Conservation (phyloP, 2,329 filamentous ascomycete genomes). For the Amylocarpus encephaloides region DNA sequence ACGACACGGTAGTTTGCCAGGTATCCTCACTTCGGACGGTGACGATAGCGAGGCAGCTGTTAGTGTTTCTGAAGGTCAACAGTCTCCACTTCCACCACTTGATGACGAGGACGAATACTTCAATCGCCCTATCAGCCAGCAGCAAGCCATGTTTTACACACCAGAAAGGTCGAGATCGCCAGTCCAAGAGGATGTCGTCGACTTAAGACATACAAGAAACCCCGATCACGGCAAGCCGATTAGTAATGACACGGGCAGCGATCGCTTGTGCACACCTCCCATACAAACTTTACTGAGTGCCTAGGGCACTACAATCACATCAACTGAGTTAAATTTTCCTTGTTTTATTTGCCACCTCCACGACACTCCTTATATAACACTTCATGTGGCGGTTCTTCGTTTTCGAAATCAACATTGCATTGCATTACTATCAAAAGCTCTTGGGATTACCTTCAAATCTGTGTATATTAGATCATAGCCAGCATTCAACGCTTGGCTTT, state of each 20-base stretch:
- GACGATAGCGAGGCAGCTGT: conserved; percentile 55
- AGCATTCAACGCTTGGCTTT: not conserved
- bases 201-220: not conserved
- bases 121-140: conserved; percentile 14
- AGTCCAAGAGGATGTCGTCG: conserved; percentile 3
- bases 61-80: conserved; percentile 53
- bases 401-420: not conserved
- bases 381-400: not conserved
- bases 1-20: conserved; percentile 38
- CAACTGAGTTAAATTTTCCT: not conserved
- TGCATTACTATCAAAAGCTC: conserved; percentile 2
- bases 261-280: conserved; percentile 3
- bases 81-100: conserved; percentile 50
- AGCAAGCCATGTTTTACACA: conserved; percentile 28
- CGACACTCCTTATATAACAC: conserved; percentile 8
- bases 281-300: not conserved
- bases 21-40: conserved; percentile 32
- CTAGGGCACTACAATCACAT: not conserved
- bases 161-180: conserved; percentile 24
- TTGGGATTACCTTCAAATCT: not conserved
- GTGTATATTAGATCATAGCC: conserved; percentile 10
- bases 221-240: not conserved
- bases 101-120: conserved; percentile 27
- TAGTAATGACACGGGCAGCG: conserved; percentile 1
- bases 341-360: conserved; percentile 7